Evolutionary conservation across 1,284 basidiomycete species (phyloP), one percentile per base, ranked within the genome.

Genomic region (Stereum hirsutum): DNA sequence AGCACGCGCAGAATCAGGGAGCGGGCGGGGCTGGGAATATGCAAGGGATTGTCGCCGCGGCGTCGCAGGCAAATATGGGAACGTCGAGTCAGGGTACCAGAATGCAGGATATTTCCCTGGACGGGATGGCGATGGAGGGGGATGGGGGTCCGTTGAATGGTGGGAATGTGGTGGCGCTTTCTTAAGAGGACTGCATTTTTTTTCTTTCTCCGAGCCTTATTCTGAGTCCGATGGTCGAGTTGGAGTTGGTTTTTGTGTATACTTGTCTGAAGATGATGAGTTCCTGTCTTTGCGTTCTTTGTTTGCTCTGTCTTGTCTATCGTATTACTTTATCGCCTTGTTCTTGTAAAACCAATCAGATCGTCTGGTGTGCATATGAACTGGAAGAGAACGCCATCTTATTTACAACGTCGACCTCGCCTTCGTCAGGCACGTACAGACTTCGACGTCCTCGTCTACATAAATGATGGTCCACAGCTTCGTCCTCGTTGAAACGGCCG

Each of bases 61-160:
- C 58, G 11, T 62, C 62, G 23, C 61, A 68, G 43, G 54, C 59
- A 4, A 61, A 57, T 26, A 50, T 80, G 45, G 72, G 69, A 4
- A 70, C 70, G 28, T 74, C 68, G 1, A 69, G 74, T 2, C 80
- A 83, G 56, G 79, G 78, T 4, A 66, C 74, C 21, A 55, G 71
- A 6, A 64, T 71, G 14, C 70, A 52, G 39, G 75, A 78, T 52
- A 78, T 83, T 8, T n/a, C n/a, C n/a, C 64, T 61, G 33, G 54
- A 50, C 7, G 57, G 50, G 2, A 46, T 53, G 3, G 34, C 56
- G 5, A 35, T 55, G 42, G 63, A 62, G 20, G 60, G 59, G 7
- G 63, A 60, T 14, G 44, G 44, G 45, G 64, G 64, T 3, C 64
- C 63, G 24, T 46, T 60, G 12, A 49, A 49, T 14, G 56, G 55